Evolutionary conservation across 768 basidiomycete species (phyloP).

Genomic region (Tylopilus intermedius): DNA sequence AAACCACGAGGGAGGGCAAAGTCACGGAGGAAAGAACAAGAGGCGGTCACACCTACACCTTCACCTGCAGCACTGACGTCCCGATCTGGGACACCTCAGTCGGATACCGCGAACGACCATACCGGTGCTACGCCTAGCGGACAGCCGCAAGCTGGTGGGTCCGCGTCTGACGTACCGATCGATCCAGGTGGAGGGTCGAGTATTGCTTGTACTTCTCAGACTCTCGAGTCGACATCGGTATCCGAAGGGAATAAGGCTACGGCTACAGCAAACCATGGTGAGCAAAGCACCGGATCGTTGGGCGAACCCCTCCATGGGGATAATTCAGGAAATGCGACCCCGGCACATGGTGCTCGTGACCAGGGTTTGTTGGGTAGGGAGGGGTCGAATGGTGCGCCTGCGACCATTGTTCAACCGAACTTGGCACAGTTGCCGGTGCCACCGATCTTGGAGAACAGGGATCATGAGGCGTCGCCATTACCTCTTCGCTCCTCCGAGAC

Average conservation of each 20-base stretch:
- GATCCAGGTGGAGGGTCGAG: constrained; percentile 22
- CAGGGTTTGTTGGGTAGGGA: constrained; percentile 1
- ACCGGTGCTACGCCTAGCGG: background rate
- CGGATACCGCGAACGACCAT: constrained; percentile 7
- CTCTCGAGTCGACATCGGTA: constrained; percentile 4
- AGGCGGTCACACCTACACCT: background rate
- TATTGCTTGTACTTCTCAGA: background rate
- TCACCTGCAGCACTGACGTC: constrained; percentile 5
- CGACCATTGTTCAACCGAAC: background rate
- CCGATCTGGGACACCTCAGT: constrained; percentile 16
- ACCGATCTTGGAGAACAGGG: constrained; percentile 1
- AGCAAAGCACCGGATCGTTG: background rate
- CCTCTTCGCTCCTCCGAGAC: constrained; percentile 6
- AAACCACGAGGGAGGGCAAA: constrained; percentile 10
- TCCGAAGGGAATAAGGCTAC: background rate
- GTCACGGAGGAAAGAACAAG: constrained; percentile 6
- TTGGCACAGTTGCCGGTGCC: background rate
- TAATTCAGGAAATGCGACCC: constrained; percentile 13
- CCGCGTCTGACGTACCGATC: constrained; percentile 7
- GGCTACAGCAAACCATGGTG: background rate
- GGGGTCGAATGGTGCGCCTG: background rate
- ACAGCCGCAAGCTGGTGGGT: background rate
- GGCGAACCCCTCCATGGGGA: constrained; percentile 1
- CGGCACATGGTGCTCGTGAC: constrained; percentile 11
- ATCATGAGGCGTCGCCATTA: constrained; percentile 3